A percentile compares a stretch with the other conserved stretches of the same genome.
These are phyloP conservation scores for Raphanus raphanistrum DNA, from an alignment of 345 rosid species.

Conservation along the genomic window DNA sequence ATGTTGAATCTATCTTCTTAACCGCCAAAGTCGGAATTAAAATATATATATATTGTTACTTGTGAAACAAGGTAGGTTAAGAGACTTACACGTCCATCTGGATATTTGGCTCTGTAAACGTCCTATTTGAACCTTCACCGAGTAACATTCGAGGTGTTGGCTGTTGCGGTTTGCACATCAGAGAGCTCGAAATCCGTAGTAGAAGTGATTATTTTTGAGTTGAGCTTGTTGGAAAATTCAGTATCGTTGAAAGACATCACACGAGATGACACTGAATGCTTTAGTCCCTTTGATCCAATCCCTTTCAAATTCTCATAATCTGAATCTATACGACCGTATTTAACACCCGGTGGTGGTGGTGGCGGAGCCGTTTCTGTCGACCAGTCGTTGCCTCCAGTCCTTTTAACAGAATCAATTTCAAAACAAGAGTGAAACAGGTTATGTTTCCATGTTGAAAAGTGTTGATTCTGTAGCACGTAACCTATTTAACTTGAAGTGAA, in stretches of 20 bases:
- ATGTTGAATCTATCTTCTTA: constrained; percentile 74
- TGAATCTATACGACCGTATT: constrained; percentile 42
- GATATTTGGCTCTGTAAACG: constrained; percentile 72
- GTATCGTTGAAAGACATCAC: constrained; percentile 51
- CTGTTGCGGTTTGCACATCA: constrained; percentile 70
- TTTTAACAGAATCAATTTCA: constrained; percentile 28
- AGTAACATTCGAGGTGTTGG: constrained; percentile 55
- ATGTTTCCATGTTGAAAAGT: neutral
- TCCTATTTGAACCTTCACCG: constrained; percentile 76
- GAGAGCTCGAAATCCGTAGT: constrained; percentile 49
- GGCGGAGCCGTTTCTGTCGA: constrained; percentile 74
- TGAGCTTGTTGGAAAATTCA: constrained; percentile 46
- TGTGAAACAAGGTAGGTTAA: neutral
- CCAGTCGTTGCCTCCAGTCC: constrained; percentile 90
- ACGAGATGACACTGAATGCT: constrained; percentile 45
- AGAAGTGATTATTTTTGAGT: constrained; percentile 54
- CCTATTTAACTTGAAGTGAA: constrained; percentile 52
- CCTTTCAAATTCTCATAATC: constrained; percentile 48
- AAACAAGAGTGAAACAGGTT: constrained; percentile 20
- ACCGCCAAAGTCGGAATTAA: constrained; percentile 65
- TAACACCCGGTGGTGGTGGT: constrained; percentile 80
- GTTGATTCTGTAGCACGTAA: constrained; percentile 12
- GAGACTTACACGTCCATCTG: constrained; percentile 62
- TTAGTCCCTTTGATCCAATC: constrained; percentile 51
- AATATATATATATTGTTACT: too few species aligned